A percentile compares a stretch with the other conserved stretches of the same genome.
These are phyloP conservation scores for Beta vulgaris DNA, from an alignment of 148 eudicot genomes.

Conservation along the genomic window DNA sequence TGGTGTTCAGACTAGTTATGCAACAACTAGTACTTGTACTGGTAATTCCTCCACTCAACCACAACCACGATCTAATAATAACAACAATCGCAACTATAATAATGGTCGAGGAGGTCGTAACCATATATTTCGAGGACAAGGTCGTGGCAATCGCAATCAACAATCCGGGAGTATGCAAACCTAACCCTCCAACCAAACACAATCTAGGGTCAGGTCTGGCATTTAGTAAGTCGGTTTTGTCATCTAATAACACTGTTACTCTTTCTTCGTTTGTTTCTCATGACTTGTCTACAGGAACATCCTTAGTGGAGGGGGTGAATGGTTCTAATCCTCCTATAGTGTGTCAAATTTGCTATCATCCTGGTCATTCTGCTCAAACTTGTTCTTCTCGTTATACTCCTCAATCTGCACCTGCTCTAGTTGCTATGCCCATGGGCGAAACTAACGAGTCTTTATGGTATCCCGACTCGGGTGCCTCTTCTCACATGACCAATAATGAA, in stretches of 20 bases:
- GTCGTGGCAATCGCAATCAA: background rate
- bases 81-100: background rate
- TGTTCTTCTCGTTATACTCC: background rate
- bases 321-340: background rate
- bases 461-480: too few species aligned
- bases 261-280: too few species aligned
- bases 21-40: background rate
- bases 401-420: background rate
- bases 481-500: too few species aligned
- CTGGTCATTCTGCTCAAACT: conserved; percentile 12
- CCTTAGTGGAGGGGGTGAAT: background rate
- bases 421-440: background rate
- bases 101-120: background rate
- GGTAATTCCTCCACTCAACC: background rate
- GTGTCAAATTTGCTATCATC: conserved; percentile 1
- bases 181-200: background rate
- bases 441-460: conserved; percentile 9
- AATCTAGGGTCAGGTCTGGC: background rate
- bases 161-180: background rate
- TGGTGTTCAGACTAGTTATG: background rate
- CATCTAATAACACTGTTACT: background rate
- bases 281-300: too few species aligned
- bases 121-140: background rate
- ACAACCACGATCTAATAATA: too few species aligned
- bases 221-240: background rate